Percentiles rank a stretch among this genome's conserved stretches.
phyloP scores from a whole-genome alignment of 2,329 filamentous ascomycete species.

The Dothideomycetes sp. region DNA sequence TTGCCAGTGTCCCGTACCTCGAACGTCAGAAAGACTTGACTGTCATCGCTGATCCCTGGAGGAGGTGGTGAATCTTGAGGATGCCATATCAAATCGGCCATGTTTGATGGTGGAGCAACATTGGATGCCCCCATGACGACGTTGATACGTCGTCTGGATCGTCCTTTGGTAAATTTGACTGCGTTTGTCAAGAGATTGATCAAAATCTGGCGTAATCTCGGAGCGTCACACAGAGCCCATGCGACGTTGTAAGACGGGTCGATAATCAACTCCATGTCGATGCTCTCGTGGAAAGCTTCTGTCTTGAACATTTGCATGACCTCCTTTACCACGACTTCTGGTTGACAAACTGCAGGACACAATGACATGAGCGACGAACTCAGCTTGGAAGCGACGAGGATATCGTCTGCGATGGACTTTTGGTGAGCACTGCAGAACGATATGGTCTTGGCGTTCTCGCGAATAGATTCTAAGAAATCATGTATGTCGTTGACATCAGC shows the following conservation, averaged over 20 bases:
- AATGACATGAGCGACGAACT: slow-evolving; percentile 27
- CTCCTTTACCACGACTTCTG: slow-evolving; percentile 26
- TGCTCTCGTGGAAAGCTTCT: slow-evolving; percentile 27
- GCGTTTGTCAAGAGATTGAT: slow-evolving; percentile 24
- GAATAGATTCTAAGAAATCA: neutral
- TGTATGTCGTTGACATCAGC: neutral
- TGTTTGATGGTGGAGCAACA: slow-evolving; percentile 15
- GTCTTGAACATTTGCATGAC: slow-evolving; percentile 31
- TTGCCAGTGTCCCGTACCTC: slow-evolving; percentile 32
- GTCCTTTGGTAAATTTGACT: slow-evolving; percentile 20
- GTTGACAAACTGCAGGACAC: slow-evolving; percentile 31
- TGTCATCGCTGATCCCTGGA: slow-evolving; percentile 19
- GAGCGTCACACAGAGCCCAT: slow-evolving; percentile 23
- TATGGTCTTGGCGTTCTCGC: slow-evolving; percentile 5
- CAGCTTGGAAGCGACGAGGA: slow-evolving; percentile 34
- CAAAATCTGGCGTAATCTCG: slow-evolving; percentile 24
- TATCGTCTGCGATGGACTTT: slow-evolving; percentile 28
- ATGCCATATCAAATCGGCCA: slow-evolving; percentile 17
- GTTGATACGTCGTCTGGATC: slow-evolving; percentile 4
- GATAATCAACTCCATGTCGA: slow-evolving; percentile 22
- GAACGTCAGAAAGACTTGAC: slow-evolving; percentile 29
- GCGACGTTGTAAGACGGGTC: slow-evolving; percentile 22
- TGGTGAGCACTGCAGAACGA: slow-evolving; percentile 2
- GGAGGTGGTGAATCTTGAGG: slow-evolving; percentile 14
- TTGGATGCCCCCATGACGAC: slow-evolving; percentile 13